Evolutionary conservation across 441 rosid species (phyloP), one percentile per base, ranked within the genome.

Genomic region (Heliophila coronopifolia): DNA sequence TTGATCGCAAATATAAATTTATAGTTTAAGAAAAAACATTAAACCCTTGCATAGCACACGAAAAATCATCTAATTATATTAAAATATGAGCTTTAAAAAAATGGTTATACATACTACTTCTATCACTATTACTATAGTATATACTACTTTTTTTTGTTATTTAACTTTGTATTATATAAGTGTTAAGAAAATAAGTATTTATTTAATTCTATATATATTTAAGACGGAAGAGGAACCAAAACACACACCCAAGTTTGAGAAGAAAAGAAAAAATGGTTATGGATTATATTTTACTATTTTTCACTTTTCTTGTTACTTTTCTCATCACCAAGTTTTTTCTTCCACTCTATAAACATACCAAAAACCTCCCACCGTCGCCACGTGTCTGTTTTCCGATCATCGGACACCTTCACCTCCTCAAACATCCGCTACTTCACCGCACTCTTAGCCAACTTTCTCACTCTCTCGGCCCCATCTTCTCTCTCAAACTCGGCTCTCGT

Each of bases 381-480:
- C 46, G 25, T n/a, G 0, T 54, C 20, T 6, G 24, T 63, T 34
- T 79, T 46, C 82, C 81, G 11, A 56, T 79, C 20, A 63, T 79
- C 7, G 78, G 82, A 17, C 82, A 76, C 45, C 71, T 79, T 51
- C 67, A 69, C 65, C 74, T 73, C 66, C 65, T 76, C 38, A 59
- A 46, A 37, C 40, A 65, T 6, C 81, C 79, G 2, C 46, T 71
- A 11, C 73, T 66, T 49, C 72, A 63, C 30, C 62, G 45, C 6
- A 54, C 57, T 23, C 67, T 75, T 12, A 10, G 43, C 26, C 27
- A 16, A 28, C 58, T 80, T 30, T 73, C 75, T 9, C 32, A 41
- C 22, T 50, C 63, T 2, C 56, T 72, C 7, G 81, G 83, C 9
- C 74, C 83, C 0, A 19, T 78, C 9, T 36, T 71, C 58, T 72